Base-by-base conservation (phyloP, 129 eudicot genomes). In the Solidago caesia region DNA sequence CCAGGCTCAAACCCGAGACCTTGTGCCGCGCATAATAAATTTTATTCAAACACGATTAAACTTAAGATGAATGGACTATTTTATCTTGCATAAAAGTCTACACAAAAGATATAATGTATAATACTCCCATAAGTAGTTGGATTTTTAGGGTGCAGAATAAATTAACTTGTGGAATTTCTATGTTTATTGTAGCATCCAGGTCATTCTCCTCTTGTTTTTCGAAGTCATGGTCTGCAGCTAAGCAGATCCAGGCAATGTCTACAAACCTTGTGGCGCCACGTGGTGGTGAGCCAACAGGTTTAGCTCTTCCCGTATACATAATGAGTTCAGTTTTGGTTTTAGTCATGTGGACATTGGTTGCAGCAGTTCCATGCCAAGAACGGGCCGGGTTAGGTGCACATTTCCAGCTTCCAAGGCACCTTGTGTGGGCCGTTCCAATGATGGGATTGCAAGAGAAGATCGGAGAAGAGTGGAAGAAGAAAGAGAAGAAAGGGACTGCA, bases 281-380 rank as follows among this genome's bases (percentile, higher is more conserved):
- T 15, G 97, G 92, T 13, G 91, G 80, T 0, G 98, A 94, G 79
- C 67, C 89, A 1, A 85, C 82, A 0, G 92, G 97, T 5, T 64
- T 91, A 58, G 86, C 93, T 8, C 46, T 79, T 48, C 91, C 93
- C 1, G 90, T 94, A 11, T 91, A 90, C 65, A 64, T 87, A 5
- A 88, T 90, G 93, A 87, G 88, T 66, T 83, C 87, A 14, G 75
- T 90, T 51, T 21, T 94, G 33, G 88, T 89, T 11, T 84, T 94
- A 5, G 85, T 84, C 3, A 84, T 88, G 98, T 94, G 96, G 97
- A 75, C 88, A 9, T 29, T 94, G 41, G 97, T 88, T 42, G 85
- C 94, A 2, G 94, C 98, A 4, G 69, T 94, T 14, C 97, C 98
- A 0, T 84, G 96, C 48, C 96, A 88, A 44, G 97, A 94, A 68